phyloP scores from a whole-genome alignment of 176 grass and related monocot genomes.

The Zizania latifolia region DNA sequence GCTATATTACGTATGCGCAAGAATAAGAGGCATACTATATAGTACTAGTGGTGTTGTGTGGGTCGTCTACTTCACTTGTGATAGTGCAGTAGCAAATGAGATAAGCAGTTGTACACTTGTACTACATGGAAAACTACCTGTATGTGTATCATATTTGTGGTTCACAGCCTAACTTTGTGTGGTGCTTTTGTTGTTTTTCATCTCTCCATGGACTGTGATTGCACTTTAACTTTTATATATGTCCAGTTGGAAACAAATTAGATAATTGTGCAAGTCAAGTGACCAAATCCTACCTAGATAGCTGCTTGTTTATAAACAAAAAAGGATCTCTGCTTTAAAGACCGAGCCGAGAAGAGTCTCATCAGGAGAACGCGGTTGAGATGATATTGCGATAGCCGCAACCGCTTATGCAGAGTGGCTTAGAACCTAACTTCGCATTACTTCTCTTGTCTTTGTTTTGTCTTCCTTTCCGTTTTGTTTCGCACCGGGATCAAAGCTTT shows the following conservation, averaged over 20 bases:
- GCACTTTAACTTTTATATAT: not conserved
- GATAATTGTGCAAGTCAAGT: not conserved
- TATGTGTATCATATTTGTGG: constrained; percentile 1
- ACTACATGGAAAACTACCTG: not conserved
- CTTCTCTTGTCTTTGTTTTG: too few relatives aligned
- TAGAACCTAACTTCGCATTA: too few relatives aligned
- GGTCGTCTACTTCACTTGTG: not conserved
- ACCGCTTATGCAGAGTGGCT: too few relatives aligned
- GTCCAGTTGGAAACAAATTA: not conserved
- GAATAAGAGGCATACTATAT: not conserved
- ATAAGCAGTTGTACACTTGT: not conserved
- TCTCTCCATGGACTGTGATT: not conserved
- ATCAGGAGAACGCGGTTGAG: too few relatives aligned
- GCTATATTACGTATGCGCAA: not conserved
- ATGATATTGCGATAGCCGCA: too few relatives aligned
- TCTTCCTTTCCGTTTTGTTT: too few relatives aligned
- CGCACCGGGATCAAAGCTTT: too few relatives aligned
- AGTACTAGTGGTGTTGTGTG: not conserved
- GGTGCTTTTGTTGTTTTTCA: not conserved
- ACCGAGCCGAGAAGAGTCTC: too few relatives aligned
- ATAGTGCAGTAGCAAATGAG: not conserved
- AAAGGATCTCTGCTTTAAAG: not conserved
- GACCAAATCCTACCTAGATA: not conserved
- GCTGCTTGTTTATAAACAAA: not conserved
- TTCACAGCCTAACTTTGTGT: not conserved